Evolutionary conservation across 495 filamentous ascomycete genomes (phyloP).

Genomic region (Durotheca rogersii): DNA sequence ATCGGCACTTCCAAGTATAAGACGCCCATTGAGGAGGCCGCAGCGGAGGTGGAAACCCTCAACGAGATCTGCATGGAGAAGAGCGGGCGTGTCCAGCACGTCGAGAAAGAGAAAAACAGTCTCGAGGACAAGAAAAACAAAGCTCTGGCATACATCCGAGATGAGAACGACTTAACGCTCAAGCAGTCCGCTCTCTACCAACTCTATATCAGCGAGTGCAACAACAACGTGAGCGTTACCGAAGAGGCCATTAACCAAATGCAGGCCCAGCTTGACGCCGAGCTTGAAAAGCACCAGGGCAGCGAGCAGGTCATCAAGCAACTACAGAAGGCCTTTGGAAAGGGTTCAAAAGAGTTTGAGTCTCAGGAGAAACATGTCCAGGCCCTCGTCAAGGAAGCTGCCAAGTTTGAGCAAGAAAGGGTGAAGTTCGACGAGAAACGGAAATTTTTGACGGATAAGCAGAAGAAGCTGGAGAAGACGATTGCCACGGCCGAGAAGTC

Average conservation of each 20-base stretch:
- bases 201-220: constrained; percentile 81
- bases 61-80: constrained; percentile 96
- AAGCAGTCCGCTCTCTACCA: constrained; percentile 93
- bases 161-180: constrained; percentile 87
- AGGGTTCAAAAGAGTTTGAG: constrained; percentile 76
- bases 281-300: constrained; percentile 88
- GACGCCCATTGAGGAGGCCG: constrained; percentile 90
- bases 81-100: constrained; percentile 89
- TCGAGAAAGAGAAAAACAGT: constrained; percentile 91
- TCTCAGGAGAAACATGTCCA: constrained; percentile 79
- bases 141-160: constrained; percentile 80
- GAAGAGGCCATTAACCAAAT: constrained; percentile 88
- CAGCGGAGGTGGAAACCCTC: constrained; percentile 80
- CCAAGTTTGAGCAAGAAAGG: constrained; percentile 89
- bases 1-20: constrained; percentile 99
- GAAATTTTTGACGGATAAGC: constrained; percentile 85
- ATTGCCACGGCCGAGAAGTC: constrained; percentile 64
- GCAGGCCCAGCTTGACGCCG: constrained; percentile 81
- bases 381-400: constrained; percentile 79
- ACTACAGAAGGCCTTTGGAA: constrained; percentile 81
- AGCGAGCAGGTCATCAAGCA: constrained; percentile 89
- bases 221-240: constrained; percentile 83
- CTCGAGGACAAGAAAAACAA: constrained; percentile 97
- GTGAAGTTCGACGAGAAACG: constrained; percentile 98
- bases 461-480: constrained; percentile 92